phyloP scores from a whole-genome alignment of 2,329 filamentous ascomycete species.

The Fusarium subtropicale region DNA sequence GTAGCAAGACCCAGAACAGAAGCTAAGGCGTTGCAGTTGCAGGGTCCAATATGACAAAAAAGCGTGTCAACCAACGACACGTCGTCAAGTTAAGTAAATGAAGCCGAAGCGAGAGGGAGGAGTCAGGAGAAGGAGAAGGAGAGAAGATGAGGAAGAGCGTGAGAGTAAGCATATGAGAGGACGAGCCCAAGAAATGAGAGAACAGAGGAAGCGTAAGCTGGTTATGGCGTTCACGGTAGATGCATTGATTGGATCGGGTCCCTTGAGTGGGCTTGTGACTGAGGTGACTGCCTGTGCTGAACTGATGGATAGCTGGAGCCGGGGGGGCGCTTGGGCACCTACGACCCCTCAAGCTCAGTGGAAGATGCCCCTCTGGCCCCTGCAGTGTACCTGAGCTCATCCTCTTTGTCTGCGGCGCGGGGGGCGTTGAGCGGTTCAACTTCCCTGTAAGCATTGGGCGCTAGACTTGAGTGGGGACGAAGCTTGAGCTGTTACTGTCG shows the following conservation, averaged over 20 bases:
- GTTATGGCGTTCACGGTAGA: conserved; percentile 30
- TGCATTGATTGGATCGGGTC: conserved; percentile 38
- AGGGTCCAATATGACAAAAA: conserved; percentile 25
- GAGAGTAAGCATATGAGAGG: conserved; percentile 4
- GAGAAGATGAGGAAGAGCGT: conserved; percentile 14
- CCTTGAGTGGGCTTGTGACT: conserved; percentile 33
- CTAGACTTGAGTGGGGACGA: conserved; percentile 19
- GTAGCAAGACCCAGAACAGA: conserved; percentile 8
- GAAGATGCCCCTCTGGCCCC: conserved; percentile 21
- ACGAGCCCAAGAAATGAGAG: conserved; percentile 5
- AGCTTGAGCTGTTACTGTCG: conserved; percentile 16
- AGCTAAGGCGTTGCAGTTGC: conserved; percentile 14
- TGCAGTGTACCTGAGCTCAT: conserved; percentile 27
- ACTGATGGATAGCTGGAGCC: conserved; percentile 3
- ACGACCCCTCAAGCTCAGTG: conserved; percentile 32
- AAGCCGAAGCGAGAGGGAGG: conserved; percentile 39
- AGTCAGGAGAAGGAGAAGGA: conserved; percentile 23
- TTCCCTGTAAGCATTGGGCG: conserved; percentile 24
- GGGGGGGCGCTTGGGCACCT: conserved; percentile 40
- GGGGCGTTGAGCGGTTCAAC: conserved; percentile 27
- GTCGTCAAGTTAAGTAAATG: conserved; percentile 27
- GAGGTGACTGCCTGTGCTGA: conserved; percentile 25
- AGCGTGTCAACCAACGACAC: conserved; percentile 45
- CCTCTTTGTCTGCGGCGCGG: conserved; percentile 21
- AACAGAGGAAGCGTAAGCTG: conserved; percentile 31